phyloP scores from a whole-genome alignment of 2,329 filamentous ascomycete genomes.

The Teratosphaeria nubilosa region DNA sequence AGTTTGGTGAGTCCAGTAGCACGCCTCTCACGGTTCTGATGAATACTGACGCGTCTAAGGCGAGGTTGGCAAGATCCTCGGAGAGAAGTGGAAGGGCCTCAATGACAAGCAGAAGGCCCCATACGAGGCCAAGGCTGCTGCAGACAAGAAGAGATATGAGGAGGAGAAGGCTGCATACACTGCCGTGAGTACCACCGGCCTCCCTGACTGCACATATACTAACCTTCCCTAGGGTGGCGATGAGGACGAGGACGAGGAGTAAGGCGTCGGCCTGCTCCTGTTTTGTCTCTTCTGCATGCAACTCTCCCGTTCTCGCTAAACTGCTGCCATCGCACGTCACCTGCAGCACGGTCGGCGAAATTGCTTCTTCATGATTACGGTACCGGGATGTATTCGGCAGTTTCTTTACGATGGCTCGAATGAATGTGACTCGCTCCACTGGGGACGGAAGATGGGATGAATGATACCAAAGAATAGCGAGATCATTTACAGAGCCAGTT shows the following conservation, averaged over 20 bases:
- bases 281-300: background rate
- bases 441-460: background rate
- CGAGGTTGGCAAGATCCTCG: constrained; percentile 95
- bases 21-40: background rate
- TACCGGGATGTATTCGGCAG: constrained; percentile 1
- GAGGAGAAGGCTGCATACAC: constrained; percentile 94
- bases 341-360: background rate
- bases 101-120: constrained; percentile 85
- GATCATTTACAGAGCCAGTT: constrained; percentile 7
- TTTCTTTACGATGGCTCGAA: constrained; percentile 2
- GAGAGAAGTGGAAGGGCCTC: constrained; percentile 97
- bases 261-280: constrained; percentile 5
- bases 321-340: background rate
- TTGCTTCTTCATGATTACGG: background rate
- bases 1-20: constrained; percentile 60
- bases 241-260: constrained; percentile 30
- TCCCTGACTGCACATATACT: constrained; percentile 5
- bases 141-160: constrained; percentile 98
- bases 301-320: background rate
- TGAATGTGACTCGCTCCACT: background rate
- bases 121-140: constrained; percentile 92
- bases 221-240: constrained; percentile 21
- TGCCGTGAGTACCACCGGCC: constrained; percentile 44
- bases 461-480: constrained; percentile 9
- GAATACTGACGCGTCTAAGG: constrained; percentile 37